Evolutionary conservation across 2,329 filamentous ascomycete genomes (phyloP), one percentile per base, ranked within the genome.

Genomic region (Teratosphaeria destructans): DNA sequence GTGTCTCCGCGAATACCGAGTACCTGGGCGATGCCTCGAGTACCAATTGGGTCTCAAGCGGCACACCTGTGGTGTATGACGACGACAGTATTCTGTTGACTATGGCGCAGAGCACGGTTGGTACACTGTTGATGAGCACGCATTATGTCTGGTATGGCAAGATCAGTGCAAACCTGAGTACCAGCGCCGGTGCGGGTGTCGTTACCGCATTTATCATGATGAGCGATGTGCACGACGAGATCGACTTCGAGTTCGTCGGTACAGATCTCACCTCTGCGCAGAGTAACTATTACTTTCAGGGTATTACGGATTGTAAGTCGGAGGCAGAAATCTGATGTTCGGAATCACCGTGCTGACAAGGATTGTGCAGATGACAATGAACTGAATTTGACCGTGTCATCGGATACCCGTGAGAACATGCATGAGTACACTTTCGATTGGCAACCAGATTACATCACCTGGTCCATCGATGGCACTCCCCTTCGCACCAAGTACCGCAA

Each of bases 111-210:
- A 82, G 87, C 67, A 92, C 88, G 37, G 88, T 90, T 49, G 94
- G 94, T 59, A 96, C 94, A 10, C 84, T 99, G 54, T 77, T 99
- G 59, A 88, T 91, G 27, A 86, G 83, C 64, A 93, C 90, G 60
- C 81, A 85, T 65, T 97, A 96, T 76, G 86, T 99, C 76, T 97
- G 94, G 94, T 99, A 97, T 75, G 94, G 94, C 71, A 96, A 89
- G 75, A 86, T 96, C 69, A 88, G 87, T 73, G 90, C 90, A 58
- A 88, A 79, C 59, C 79, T 97, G 74, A 94, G 90, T 80, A 93
- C 91, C 0, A 88, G 87, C 64, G 86, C 89, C 69, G 92, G 91
- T 60, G 77, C 80, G 54, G 94, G 94, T 80, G 94, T 99, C 26
- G 88, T 99, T n/a, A 95, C 91, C 1, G 93, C 91, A 34, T 99